phyloP scores from a whole-genome alignment of 495 filamentous ascomycete species.

The Podospora bellae-mahoneyi region DNA sequence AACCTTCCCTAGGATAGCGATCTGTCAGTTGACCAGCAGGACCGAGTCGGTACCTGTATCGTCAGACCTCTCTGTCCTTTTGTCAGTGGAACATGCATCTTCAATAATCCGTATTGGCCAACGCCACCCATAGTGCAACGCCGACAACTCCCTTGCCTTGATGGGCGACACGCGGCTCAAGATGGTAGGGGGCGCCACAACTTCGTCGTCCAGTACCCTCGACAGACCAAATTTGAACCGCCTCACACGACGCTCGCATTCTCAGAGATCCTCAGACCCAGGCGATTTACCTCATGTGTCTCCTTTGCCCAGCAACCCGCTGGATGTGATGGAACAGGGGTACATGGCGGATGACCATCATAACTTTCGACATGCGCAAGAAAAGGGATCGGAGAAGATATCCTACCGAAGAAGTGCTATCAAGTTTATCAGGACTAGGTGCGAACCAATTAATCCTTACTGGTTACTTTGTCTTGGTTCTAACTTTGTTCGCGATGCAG shows the following conservation, averaged over 20 bases:
- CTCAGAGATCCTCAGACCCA: background rate
- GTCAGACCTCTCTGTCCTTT: background rate
- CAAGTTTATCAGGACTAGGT: background rate
- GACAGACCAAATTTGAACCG: background rate
- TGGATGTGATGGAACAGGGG: background rate
- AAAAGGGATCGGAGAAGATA: background rate
- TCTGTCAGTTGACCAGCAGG: background rate
- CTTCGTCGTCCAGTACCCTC: background rate
- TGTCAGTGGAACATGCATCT: background rate
- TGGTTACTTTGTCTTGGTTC: background rate
- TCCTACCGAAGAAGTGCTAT: background rate
- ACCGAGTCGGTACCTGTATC: background rate
- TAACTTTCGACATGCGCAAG: background rate
- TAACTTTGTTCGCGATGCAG: background rate
- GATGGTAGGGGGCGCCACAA: background rate
- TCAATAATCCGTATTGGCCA: background rate
- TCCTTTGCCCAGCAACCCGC: background rate
- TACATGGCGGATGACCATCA: background rate
- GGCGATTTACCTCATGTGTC: background rate
- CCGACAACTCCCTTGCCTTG: background rate
- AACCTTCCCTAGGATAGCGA: background rate
- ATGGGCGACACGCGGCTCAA: background rate
- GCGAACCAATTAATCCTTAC: background rate
- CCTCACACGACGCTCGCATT: background rate
- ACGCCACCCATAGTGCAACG: background rate